A percentile compares a stretch with the other conserved stretches of the same genome.
phyloP scores from a whole-genome alignment of 2,329 filamentous ascomycete species.

The Colletotrichum ledebouriae region DNA sequence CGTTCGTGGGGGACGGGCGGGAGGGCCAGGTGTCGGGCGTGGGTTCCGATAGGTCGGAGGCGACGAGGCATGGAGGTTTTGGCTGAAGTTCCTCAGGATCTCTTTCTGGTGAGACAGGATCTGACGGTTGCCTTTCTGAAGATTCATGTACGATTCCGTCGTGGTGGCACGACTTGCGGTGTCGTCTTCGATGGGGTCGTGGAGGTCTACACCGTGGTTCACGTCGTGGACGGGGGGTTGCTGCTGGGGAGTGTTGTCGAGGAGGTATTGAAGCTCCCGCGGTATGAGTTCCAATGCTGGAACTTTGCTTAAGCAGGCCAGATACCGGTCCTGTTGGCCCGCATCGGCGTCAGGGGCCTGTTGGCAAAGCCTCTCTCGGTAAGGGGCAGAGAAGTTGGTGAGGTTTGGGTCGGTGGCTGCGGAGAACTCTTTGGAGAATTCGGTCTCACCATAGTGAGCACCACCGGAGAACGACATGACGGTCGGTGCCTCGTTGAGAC shows the following conservation, averaged over 20 bases:
- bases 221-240: background rate
- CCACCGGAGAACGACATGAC: background rate
- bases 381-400: background rate
- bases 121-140: background rate
- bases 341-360: background rate
- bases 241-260: background rate
- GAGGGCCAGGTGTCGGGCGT: background rate
- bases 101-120: background rate
- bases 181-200: background rate
- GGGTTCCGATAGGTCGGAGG: background rate
- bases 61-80: background rate
- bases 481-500: background rate
- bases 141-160: background rate
- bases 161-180: background rate
- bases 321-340: background rate
- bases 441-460: background rate
- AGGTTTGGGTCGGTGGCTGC: background rate
- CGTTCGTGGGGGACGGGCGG: conserved; percentile 2
- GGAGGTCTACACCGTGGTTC: background rate
- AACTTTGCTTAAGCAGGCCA: background rate
- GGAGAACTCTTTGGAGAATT: background rate
- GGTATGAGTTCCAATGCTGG: background rate
- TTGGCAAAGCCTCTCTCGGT: background rate
- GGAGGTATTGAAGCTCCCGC: background rate
- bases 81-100: background rate